Base-by-base conservation (phyloP, 805 yeast genomes). In the Saccharomycopsis javanensis region DNA sequence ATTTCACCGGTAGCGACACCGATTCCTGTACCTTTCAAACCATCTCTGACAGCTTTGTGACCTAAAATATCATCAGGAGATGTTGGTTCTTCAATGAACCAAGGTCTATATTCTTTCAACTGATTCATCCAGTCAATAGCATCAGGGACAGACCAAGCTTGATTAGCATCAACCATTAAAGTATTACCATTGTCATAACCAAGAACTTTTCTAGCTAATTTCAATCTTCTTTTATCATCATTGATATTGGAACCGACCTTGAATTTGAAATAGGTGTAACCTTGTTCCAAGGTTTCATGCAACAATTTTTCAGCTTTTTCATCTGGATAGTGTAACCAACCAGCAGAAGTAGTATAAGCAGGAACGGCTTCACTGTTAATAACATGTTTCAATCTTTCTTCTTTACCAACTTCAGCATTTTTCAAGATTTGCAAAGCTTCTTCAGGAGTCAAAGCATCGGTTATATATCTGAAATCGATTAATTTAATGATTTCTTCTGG, bases 311-410 rank as follows among this genome's bases (percentile, higher is more conserved):
- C 67, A 73, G 73, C 72, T 57, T 73, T 73, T 28, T 74, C 76
- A 46, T 72, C 77, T 34, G 65, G 60, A 60, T 70, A 74, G 5
- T 75, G 76, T 16, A 74, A 65, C 77, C 77, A 74, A 16, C 77
- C 77, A 4, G 77, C 76, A 35, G 74, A 66, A n/a, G 77, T 74
- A 30, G 77, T 73, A 60, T 74, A 74, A 4, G 74, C 74, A 2
- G 76, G 77, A 25, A 74, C 77, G 1, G 76, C 77, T 7, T 57
- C 57, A 60, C 68, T 67, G 33, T 64, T 61, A 16, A 61, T 50
- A 4, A 75, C 76, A 18, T 69, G 69, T 53, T 67, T 50, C 33
- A 72, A 34, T 53, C 75, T 61, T 50, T 64, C 63, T 50, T 64
- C 67, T 61, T 72, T 74, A 8, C 71, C 74, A 1, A 37, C 54